phyloP scores from a whole-genome alignment of 2,329 filamentous ascomycete species.

The Fusarium drepaniforme region DNA sequence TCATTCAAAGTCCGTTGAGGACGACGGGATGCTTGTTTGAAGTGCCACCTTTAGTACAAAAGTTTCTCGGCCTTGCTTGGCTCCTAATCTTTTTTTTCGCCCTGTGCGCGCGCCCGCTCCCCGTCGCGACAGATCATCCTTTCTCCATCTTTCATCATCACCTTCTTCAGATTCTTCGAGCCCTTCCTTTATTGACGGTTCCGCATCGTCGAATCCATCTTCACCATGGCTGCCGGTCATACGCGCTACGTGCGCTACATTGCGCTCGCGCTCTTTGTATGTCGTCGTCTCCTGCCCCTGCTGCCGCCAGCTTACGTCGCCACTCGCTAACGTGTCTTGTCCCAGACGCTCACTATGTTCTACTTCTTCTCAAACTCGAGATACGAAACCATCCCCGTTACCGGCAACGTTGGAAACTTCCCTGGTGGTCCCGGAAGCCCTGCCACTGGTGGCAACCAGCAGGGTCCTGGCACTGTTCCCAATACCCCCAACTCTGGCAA shows the following conservation, averaged over 20 bases:
- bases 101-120: constrained; percentile 19
- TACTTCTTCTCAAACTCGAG: constrained; percentile 81
- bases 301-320: constrained; percentile 14
- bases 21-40: constrained; percentile 5
- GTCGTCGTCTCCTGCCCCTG: constrained; percentile 49
- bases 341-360: constrained; percentile 63
- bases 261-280: constrained; percentile 86
- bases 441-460: constrained; percentile 12
- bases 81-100: constrained; percentile 34
- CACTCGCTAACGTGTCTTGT: constrained; percentile 25
- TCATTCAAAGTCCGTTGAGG: neutral
- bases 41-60: constrained; percentile 23
- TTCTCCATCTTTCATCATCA: constrained; percentile 37
- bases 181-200: constrained; percentile 23
- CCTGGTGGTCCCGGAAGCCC: constrained; percentile 41
- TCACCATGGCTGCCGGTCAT: constrained; percentile 73
- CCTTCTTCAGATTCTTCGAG: constrained; percentile 16
- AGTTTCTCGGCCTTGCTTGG: constrained; percentile 18
- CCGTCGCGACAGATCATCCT: constrained; percentile 16
- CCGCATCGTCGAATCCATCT: constrained; percentile 32
- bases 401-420: constrained; percentile 32
- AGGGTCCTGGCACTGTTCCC: constrained; percentile 37
- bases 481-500: constrained; percentile 35
- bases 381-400: constrained; percentile 55
- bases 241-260: constrained; percentile 83